Base-by-base conservation (phyloP, 306 rosid species). In the Mimosa bimucronata region DNA sequence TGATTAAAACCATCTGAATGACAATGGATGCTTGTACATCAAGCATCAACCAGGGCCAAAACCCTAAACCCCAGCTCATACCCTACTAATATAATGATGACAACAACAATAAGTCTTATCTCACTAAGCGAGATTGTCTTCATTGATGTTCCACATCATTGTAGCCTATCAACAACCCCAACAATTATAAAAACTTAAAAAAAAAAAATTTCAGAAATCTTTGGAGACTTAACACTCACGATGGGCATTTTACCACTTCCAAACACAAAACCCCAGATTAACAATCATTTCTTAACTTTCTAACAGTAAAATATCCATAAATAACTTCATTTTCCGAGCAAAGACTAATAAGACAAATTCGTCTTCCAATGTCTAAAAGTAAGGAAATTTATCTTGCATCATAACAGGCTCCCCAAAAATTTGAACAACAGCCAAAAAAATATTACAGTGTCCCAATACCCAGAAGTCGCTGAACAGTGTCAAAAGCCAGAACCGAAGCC, bases 381-480 rank as follows among this genome's bases (percentile, higher is more conserved):
- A 28, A 66, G 26, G 16, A 66, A 66, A 37, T 66, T 19, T 3
- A 40, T 18, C 70, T 71, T 67, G 16, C 74, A 77, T 70, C 77
- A 64, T 70, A 10, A 6, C 9, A 75, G 16, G 57, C 21, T 76
- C 23, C 77, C 45, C 50, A 69, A 84, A 80, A 84, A 50, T 68
- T 25, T 60, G 38, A 5, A 21, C 38, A 34, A 34, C 3, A 34
- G 79, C 44, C 38, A 34, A 34, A 80, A 53, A 9, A 79, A 82
- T 88, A 97, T 87, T 30, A 95, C 98, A 93, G 75, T 21, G 98
- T 95, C 37, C 90, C 98, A 77, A 95, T 87, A 73, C 91, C 98
- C 77, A 95, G 83, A 71, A 95, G 97, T 57, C 92, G 85, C 85
- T 95, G 98, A 80, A 95, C 83, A 29, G 91, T 87, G 80, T 95